phyloP scores from a whole-genome alignment of 805 yeast species.

The Tetrapisispora nanseiensis region DNA sequence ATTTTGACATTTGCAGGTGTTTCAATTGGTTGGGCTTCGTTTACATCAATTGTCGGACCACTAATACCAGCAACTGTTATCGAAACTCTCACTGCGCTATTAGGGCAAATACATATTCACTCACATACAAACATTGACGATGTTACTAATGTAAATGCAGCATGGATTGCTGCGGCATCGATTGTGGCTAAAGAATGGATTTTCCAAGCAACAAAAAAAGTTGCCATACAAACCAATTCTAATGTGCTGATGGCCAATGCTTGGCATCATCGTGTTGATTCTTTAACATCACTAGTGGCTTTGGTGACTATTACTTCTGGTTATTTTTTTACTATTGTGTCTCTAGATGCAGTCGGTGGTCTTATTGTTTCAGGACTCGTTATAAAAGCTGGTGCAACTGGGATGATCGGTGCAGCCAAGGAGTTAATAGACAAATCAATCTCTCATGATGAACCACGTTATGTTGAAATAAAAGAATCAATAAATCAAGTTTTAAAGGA shows the following conservation, averaged over 20 bases:
- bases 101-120: conserved; percentile 30
- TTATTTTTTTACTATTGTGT: conserved; percentile 60
- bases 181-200: conserved; percentile 83
- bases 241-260: conserved; percentile 93
- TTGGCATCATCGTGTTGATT: conserved; percentile 97
- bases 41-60: conserved; percentile 58
- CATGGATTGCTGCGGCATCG: conserved; percentile 90
- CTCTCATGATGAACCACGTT: conserved; percentile 41
- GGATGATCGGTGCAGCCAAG: conserved; percentile 56
- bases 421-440: conserved; percentile 75
- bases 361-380: conserved; percentile 72
- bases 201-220: conserved; percentile 68
- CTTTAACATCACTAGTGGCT: conserved; percentile 85
- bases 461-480: conserved; percentile 33
- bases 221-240: conserved; percentile 71
- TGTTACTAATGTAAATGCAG: conserved; percentile 75
- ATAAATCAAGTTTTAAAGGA: conserved; percentile 29
- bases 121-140: conserved; percentile 30
- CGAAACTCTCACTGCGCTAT: conserved; percentile 38
- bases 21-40: conserved; percentile 81
- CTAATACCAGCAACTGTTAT: conserved; percentile 51
- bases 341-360: conserved; percentile 93
- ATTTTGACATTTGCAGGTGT: conserved; percentile 80
- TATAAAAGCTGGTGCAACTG: conserved; percentile 73
- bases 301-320: conserved; percentile 81